phyloP scores from a whole-genome alignment of 1,284 basidiomycete species.

The Trametes hirsuta region DNA sequence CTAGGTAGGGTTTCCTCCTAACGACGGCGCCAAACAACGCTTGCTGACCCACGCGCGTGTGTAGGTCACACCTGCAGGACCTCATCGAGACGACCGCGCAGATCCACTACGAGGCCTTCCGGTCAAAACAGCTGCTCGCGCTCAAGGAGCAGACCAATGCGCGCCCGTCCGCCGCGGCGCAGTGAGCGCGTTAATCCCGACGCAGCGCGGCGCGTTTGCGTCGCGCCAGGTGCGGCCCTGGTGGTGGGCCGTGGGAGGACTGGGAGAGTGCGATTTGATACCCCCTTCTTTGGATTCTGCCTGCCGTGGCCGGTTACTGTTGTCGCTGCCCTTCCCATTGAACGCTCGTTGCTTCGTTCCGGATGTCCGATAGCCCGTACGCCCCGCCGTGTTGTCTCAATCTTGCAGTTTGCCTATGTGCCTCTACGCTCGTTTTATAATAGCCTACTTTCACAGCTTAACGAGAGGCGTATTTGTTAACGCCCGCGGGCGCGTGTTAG shows the following conservation, averaged over 20 bases:
- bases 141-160: slow-evolving; percentile 73
- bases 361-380: slow-evolving; percentile 22
- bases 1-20: slow-evolving; percentile 51
- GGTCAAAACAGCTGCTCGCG: slow-evolving; percentile 94
- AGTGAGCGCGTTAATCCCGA: slow-evolving; percentile 9
- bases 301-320: slow-evolving; percentile 2
- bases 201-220: neutral
- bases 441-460: slow-evolving; percentile 21
- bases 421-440: slow-evolving; percentile 32
- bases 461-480: neutral
- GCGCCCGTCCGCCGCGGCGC: slow-evolving; percentile 29
- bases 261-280: slow-evolving; percentile 26
- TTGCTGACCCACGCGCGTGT: neutral
- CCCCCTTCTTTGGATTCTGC: slow-evolving; percentile 25
- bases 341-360: slow-evolving; percentile 29
- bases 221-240: neutral
- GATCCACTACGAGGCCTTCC: slow-evolving; percentile 99
- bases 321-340: slow-evolving; percentile 12
- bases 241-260: slow-evolving; percentile 1
- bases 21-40: neutral
- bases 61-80: slow-evolving; percentile 95
- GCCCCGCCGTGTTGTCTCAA: slow-evolving; percentile 25
- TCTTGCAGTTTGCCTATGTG: slow-evolving; percentile 24
- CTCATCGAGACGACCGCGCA: slow-evolving; percentile 98
- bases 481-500: too few relatives aligned